These are phyloP conservation scores for Calonectria multiphialidica DNA, from an alignment of 2,329 filamentous ascomycete genomes.

Conservation along the genomic window DNA sequence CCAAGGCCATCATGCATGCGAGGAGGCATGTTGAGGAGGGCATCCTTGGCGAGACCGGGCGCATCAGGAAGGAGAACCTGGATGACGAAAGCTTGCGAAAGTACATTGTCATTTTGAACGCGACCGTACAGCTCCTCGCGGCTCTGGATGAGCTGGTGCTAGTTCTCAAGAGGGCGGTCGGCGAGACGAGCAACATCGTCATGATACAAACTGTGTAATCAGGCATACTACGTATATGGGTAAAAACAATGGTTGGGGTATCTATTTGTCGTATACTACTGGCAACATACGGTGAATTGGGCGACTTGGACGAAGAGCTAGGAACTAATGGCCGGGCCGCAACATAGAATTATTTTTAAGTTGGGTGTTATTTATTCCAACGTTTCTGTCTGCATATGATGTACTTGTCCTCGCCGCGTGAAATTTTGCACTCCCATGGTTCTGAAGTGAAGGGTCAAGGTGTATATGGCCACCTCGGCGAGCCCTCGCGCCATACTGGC, in stretches of 20 bases:
- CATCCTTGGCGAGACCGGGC: not conserved
- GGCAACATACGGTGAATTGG: not conserved
- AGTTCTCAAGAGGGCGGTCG: slow-evolving; percentile 19
- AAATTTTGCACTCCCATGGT: no score
- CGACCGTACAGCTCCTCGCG: slow-evolving; percentile 12
- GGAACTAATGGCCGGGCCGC: no score
- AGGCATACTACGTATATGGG: no score
- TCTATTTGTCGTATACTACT: not conserved
- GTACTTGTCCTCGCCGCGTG: no score
- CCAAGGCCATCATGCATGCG: slow-evolving; percentile 4
- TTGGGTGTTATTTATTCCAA: no score
- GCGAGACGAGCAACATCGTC: slow-evolving; percentile 15
- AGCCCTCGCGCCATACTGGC: no score
- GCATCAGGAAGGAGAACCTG: not conserved
- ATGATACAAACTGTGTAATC: not conserved
- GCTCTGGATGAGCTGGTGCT: slow-evolving; percentile 18
- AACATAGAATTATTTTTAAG: no score
- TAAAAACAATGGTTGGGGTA: not conserved
- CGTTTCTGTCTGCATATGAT: no score
- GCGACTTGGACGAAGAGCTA: no score
- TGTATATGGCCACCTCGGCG: no score
- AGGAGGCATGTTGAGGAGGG: slow-evolving; percentile 1
- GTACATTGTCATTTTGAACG: slow-evolving; percentile 14
- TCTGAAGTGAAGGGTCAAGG: no score
- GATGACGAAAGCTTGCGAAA: not conserved